These are phyloP conservation scores for Boeremia exigua DNA, from an alignment of 2,329 filamentous ascomycete genomes.

Conservation along the genomic window DNA sequence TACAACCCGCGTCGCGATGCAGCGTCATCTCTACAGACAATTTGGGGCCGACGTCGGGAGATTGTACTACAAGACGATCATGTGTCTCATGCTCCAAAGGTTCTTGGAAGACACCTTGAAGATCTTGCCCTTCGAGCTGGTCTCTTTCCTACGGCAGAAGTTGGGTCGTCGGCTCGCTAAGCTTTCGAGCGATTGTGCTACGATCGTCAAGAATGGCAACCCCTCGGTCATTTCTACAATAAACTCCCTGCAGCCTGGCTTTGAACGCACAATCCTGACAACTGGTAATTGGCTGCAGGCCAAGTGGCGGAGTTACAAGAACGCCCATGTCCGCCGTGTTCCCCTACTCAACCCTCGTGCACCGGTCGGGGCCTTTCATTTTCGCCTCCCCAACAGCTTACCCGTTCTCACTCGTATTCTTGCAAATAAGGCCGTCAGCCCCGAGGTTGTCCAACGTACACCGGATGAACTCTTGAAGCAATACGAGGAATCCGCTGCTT, in stretches of 20 bases:
- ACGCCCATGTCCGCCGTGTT: conserved; percentile 47
- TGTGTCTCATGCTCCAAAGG: conserved; percentile 56
- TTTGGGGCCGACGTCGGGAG: conserved; percentile 53
- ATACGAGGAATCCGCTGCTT: conserved; percentile 20
- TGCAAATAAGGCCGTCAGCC: neutral
- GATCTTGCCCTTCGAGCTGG: conserved; percentile 44
- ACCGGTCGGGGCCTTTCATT: conserved; percentile 10
- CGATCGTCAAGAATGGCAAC: neutral
- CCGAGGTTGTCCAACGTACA: neutral
- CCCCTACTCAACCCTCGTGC: conserved; percentile 51
- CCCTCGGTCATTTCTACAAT: neutral
- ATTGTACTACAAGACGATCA: conserved; percentile 63
- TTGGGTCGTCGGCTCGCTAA: conserved; percentile 65
- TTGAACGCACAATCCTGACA: conserved; percentile 22
- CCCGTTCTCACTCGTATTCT: conserved; percentile 10
- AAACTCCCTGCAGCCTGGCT: conserved; percentile 6
- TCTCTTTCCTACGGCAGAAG: conserved; percentile 57
- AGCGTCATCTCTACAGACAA: conserved; percentile 57
- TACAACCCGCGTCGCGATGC: conserved; percentile 63
- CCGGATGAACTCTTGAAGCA: conserved; percentile 21
- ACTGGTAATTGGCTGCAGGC: conserved; percentile 24
- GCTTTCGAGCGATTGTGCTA: conserved; percentile 53
- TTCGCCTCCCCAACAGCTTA: conserved; percentile 33
- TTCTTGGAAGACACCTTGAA: conserved; percentile 53
- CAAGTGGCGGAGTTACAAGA: conserved; percentile 30